These are phyloP conservation scores for Laguncularia racemosa DNA, from an alignment of 345 rosid species.

Conservation along the genomic window DNA sequence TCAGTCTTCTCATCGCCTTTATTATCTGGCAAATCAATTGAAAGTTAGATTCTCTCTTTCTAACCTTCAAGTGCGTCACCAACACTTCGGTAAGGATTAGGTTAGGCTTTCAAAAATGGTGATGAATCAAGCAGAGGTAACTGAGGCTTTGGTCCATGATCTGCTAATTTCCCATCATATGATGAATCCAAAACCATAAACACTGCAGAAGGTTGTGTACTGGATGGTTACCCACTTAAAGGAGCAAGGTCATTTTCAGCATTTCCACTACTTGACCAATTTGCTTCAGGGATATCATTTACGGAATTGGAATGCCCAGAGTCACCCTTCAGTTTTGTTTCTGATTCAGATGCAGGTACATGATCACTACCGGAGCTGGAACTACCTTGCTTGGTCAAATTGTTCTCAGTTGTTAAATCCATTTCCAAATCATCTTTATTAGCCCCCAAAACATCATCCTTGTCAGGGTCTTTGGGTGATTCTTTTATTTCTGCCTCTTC, in stretches of 20 bases:
- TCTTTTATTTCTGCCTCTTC: too few species aligned
- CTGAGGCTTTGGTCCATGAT: slow-evolving; percentile 32
- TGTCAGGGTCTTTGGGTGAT: slow-evolving; percentile 29
- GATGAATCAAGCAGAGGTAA: slow-evolving; percentile 38
- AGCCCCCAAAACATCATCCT: slow-evolving; percentile 13
- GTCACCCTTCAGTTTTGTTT: slow-evolving; percentile 40
- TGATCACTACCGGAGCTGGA: slow-evolving; percentile 27
- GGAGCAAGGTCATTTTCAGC: slow-evolving; percentile 38
- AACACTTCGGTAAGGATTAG: slow-evolving; percentile 70
- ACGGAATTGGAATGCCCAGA: slow-evolving; percentile 33
- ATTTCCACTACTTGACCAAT: slow-evolving; percentile 31
- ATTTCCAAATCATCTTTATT: slow-evolving; percentile 28
- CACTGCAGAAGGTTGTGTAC: slow-evolving; percentile 29
- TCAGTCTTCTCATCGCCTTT: too few species aligned
- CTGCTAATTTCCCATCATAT: slow-evolving; percentile 41
- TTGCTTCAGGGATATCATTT: slow-evolving; percentile 42
- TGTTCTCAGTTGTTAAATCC: slow-evolving; percentile 33
- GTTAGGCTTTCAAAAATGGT: slow-evolving; percentile 35
- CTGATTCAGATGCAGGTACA: slow-evolving; percentile 42
- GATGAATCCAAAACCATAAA: slow-evolving; percentile 40
- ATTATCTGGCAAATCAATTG: too few species aligned
- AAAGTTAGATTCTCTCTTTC: too few species aligned
- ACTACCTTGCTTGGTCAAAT: slow-evolving; percentile 26
- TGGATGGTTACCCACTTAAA: slow-evolving; percentile 38
- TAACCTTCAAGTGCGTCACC: slow-evolving; percentile 88